Evolutionary conservation across 257 asterid species (phyloP), one percentile per base, ranked within the genome.

Genomic region (Verbascum thapsus): DNA sequence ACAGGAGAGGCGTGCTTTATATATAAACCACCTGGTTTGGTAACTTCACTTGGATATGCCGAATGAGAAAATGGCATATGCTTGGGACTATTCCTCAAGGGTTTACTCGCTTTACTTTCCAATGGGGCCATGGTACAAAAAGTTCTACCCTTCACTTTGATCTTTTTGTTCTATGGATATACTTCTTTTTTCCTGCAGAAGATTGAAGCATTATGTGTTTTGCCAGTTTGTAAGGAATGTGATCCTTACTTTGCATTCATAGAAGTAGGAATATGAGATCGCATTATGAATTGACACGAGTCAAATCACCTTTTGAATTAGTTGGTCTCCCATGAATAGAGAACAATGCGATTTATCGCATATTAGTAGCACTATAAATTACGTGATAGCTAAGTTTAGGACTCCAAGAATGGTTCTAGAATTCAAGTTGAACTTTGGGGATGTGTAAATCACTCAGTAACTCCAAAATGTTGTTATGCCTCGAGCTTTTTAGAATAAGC

Each of bases 41-140:
- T 64, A 72, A 81, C 78, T 73, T 61, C 72, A 44, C 10, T 58
- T 53, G 87, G 78, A 85, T 85, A 85, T 82, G 73, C 88, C 61
- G 68, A 43, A 53, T 52, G 72, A 67, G 47, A 53, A 74, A 34
- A 66, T 57, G 66, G 85, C 82, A 80, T 80, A 80, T 80, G 73
- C 86, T 5, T 43, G 39, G 69, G 61, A 74, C 74, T 52, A 74
- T 61, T 74, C 72, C 67, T 67, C 56, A 53, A 40, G 54, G 70
- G 55, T 20, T 55, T 75, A 50, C 43, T 30, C 53, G 64, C 64
- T 64, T 73, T 69, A 42, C 74, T 75, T 79, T 72, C 52, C n/a
- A 15, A 40, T 64, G 71, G 79, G 76, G 71, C 71, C 79, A 63
- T 37, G 59, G 73, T 51, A 63, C 66, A 44, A 41, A 76, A 58